phyloP scores from a whole-genome alignment of 176 grass and related monocot species.

The Stipa capillata region DNA sequence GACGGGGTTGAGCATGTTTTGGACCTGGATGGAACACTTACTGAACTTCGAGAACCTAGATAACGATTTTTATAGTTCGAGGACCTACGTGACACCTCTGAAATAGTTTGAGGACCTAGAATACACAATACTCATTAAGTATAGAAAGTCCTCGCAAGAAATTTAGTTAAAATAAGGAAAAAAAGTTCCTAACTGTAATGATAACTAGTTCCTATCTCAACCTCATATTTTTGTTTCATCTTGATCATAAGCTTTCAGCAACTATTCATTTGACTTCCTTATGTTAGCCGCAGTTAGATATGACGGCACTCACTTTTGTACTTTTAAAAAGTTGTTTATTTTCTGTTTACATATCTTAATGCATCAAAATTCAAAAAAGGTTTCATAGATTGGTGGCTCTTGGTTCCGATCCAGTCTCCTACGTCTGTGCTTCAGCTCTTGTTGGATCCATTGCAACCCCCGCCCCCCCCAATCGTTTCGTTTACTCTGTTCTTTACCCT shows the following conservation, averaged over 20 bases:
- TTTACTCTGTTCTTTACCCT: not conserved
- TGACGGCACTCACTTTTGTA: not conserved
- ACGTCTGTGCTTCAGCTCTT: not conserved
- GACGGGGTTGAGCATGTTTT: too few relatives aligned
- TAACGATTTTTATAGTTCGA: too few relatives aligned
- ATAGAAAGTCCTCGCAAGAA: not conserved
- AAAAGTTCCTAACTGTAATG: not conserved
- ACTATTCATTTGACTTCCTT: not conserved
- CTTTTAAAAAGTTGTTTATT: not conserved
- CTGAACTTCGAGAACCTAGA: too few relatives aligned
- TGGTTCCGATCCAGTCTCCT: not conserved
- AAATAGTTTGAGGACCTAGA: too few relatives aligned
- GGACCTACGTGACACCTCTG: too few relatives aligned
- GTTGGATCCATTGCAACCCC: not conserved
- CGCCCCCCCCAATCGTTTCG: too few relatives aligned
- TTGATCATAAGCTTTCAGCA: not conserved
- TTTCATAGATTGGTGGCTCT: not conserved
- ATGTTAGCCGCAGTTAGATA: not conserved
- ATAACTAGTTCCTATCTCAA: not conserved
- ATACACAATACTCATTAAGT: too few relatives aligned
- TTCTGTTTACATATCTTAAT: not conserved
- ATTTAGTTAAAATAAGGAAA: not conserved
- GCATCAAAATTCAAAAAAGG: not conserved
- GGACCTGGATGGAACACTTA: too few relatives aligned
- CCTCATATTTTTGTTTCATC: not conserved